A percentile compares a stretch with the other conserved stretches of the same genome.
Conservation (phyloP, 148 eudicot genomes). For the Polygonum maritimum region DNA sequence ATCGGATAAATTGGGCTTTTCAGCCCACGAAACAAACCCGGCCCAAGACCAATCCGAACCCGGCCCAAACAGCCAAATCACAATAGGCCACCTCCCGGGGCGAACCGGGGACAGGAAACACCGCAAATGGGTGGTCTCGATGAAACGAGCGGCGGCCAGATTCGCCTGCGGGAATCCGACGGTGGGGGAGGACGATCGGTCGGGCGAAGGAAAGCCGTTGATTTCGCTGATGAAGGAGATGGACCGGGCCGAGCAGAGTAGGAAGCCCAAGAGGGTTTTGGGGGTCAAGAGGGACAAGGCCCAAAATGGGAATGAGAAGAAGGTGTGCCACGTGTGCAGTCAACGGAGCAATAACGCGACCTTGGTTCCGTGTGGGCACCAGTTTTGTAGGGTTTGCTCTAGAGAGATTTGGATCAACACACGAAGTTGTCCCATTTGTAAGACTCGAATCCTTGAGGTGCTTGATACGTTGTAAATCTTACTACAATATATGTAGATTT, state of each 20-base stretch:
- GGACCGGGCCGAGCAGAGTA: conserved; percentile 28
- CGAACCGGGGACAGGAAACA: background rate
- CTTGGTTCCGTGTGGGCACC: conserved; percentile 62
- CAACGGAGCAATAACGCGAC: conserved; percentile 55
- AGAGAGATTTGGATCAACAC: conserved; percentile 64
- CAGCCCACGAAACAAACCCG: background rate
- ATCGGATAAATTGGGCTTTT: background rate
- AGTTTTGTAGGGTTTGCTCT: conserved; percentile 66
- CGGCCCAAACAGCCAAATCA: background rate
- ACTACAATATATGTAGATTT: too few relatives aligned
- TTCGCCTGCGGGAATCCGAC: background rate
- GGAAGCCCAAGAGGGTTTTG: background rate
- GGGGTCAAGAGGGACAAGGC: background rate
- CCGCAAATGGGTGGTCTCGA: background rate
- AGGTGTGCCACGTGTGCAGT: conserved; percentile 63
- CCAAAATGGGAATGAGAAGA: conserved; percentile 10
- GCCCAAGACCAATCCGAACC: background rate
- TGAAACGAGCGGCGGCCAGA: background rate
- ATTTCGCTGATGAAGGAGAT: conserved; percentile 41
- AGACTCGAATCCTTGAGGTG: background rate
- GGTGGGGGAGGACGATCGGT: background rate
- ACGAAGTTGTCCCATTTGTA: conserved; percentile 54
- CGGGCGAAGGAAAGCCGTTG: background rate
- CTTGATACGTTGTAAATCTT: background rate
- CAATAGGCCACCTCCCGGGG: background rate